These are phyloP conservation scores for Clohesyomyces aquaticus DNA, from an alignment of 495 filamentous ascomycete species.

Conservation along the genomic window DNA sequence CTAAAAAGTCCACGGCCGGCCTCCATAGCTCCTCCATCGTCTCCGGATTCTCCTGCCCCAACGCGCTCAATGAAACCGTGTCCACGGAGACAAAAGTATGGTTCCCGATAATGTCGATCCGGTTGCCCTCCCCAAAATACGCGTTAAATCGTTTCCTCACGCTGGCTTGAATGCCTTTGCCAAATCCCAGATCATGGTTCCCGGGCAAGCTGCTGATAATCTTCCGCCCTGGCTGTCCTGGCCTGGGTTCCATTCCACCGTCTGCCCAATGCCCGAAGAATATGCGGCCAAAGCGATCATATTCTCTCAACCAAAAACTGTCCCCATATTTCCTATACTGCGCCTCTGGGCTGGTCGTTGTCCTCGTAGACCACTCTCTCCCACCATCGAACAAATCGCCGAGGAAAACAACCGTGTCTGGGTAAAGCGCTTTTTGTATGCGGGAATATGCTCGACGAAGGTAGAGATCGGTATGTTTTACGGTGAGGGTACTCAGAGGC, in stretches of 20 bases:
- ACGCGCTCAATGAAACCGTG: slow-evolving; percentile 80
- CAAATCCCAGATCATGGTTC: slow-evolving; percentile 97
- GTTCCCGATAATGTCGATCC: slow-evolving; percentile 88
- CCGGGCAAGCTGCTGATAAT: slow-evolving; percentile 84
- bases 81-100: slow-evolving; percentile 95
- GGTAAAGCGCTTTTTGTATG: slow-evolving; percentile 69
- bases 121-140: slow-evolving; percentile 87
- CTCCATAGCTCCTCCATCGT: slow-evolving; percentile 62
- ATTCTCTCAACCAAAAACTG: slow-evolving; percentile 82
- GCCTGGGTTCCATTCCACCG: slow-evolving; percentile 35
- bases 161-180: slow-evolving; percentile 73
- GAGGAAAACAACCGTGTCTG: slow-evolving; percentile 85
- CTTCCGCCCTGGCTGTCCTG: slow-evolving; percentile 55
- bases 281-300: slow-evolving; percentile 74
- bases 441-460: slow-evolving; percentile 75
- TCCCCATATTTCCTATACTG: slow-evolving; percentile 77
- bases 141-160: slow-evolving; percentile 82
- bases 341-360: slow-evolving; percentile 67
- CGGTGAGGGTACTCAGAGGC: slow-evolving; percentile 78
- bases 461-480: slow-evolving; percentile 86
- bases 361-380: slow-evolving; percentile 82
- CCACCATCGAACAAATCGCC: slow-evolving; percentile 97
- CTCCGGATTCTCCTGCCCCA: slow-evolving; percentile 55
- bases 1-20: slow-evolving; percentile 76
- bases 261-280: slow-evolving; percentile 63